Base-by-base conservation (phyloP, 2,329 filamentous ascomycete genomes). In the Apiospora pterosperma region DNA sequence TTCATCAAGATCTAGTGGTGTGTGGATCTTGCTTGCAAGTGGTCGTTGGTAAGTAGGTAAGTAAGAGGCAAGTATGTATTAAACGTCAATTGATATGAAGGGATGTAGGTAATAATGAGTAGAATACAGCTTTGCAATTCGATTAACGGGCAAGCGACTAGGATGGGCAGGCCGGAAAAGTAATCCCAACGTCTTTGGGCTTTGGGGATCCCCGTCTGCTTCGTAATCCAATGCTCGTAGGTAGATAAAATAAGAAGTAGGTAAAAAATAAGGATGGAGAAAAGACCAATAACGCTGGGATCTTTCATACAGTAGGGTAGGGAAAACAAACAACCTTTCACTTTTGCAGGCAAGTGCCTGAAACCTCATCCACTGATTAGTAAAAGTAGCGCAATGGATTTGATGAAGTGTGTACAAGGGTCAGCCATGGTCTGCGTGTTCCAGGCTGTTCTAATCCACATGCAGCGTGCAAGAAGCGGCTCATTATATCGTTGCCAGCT, bases 21-120 rank as follows among this genome's bases (percentile, higher is more conserved):
- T 67, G 64, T 41, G 62, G 63, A 59, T 38, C 66, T 55, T n/a
- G 25, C 25, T n/a, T n/a, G n/a, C n/a, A n/a, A n/a, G 48, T 8
- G 25, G 48, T 7, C 28, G 38, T 55, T 62, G 55, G 59, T 61
- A 39, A 42, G 31, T 38, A 63, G 31, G 59, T 59, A 44, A 31
- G 39, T 62, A 61, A 25, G 31, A 61, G 48, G 44, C 55, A 62
- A 14, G 61, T 65, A 60, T 14, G 64, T 44, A 59, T 36, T 38
- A 62, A 58, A 34, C 23, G 19, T 23, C 42, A 34, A 34, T 41
- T n/a, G n/a, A n/a, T n/a, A n/a, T n/a, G n/a, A n/a, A n/a, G n/a
- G n/a, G n/a, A n/a, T n/a, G n/a, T n/a, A n/a, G n/a, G 38, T 39
- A 19, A 41, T 41, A 5, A 41, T 41, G n/a, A n/a, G 16, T 19